These are phyloP conservation scores for Capsella rubella DNA, from an alignment of 441 rosid genomes.

Conservation along the genomic window DNA sequence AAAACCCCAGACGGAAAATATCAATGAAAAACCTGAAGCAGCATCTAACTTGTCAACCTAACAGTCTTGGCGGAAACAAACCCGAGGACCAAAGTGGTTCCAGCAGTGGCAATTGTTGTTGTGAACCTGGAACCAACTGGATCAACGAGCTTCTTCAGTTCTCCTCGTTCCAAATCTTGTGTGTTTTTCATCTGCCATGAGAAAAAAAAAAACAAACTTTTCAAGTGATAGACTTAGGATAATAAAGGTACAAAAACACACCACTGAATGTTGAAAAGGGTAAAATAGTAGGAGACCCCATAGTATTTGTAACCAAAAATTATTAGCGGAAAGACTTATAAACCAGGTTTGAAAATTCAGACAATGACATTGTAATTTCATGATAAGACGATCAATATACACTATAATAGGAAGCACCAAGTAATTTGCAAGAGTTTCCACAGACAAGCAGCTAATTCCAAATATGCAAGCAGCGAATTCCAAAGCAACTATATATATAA, in stretches of 20 bases:
- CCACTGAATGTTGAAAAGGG: neutral
- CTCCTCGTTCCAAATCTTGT: constrained; percentile 62
- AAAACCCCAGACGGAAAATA: constrained; percentile 24
- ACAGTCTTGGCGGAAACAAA: constrained; percentile 45
- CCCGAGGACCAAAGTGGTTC: constrained; percentile 84
- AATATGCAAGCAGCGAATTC: constrained; percentile 13
- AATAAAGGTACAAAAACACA: neutral
- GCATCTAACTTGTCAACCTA: constrained; percentile 13
- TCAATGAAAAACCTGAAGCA: constrained; percentile 3
- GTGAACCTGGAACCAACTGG: constrained; percentile 59
- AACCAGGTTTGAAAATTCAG: neutral
- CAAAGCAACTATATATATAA: neutral
- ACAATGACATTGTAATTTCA: neutral
- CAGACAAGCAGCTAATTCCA: constrained; percentile 3
- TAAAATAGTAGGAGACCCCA: neutral
- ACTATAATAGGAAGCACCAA: neutral
- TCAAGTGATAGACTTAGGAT: constrained; percentile 9
- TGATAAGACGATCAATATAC: neutral
- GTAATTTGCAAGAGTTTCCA: constrained; percentile 15
- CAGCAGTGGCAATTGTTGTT: constrained; percentile 69
- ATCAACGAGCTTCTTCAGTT: constrained; percentile 78
- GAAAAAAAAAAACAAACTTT: neutral
- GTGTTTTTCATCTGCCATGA: constrained; percentile 64
- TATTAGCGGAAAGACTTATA: neutral
- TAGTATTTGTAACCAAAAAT: neutral